Evolutionary conservation across 345 rosid genomes (phyloP).

Genomic region (Pistacia atlantica): DNA sequence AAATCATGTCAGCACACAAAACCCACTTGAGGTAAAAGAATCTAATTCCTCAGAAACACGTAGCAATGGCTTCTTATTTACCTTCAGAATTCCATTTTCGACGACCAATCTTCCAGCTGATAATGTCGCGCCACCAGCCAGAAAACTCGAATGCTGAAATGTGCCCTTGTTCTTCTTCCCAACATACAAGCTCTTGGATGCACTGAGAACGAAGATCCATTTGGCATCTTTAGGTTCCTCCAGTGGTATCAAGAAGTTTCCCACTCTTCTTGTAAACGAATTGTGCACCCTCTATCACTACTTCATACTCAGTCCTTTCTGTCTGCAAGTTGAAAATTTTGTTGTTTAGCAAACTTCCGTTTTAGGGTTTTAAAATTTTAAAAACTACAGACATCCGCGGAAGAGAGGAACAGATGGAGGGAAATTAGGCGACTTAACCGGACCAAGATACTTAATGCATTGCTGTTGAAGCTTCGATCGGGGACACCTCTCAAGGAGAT

Average conservation of each 20-base stretch:
- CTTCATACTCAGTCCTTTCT: slow-evolving; percentile 70
- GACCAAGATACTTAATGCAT: slow-evolving; percentile 94
- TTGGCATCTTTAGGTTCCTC: slow-evolving; percentile 61
- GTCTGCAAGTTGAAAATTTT: slow-evolving; percentile 38
- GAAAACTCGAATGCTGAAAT: slow-evolving; percentile 91
- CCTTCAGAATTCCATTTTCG: slow-evolving; percentile 68
- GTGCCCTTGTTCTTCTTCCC: slow-evolving; percentile 78
- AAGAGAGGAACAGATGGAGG: no score
- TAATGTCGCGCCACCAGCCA: slow-evolving; percentile 90
- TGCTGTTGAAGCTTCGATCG: slow-evolving; percentile 79
- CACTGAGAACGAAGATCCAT: slow-evolving; percentile 93
- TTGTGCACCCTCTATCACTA: slow-evolving; percentile 51
- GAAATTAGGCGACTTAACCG: slow-evolving; percentile 55
- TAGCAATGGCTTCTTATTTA: slow-evolving; percentile 19
- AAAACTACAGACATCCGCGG: no score
- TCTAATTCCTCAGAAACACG: neutral
- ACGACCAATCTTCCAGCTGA: slow-evolving; percentile 85
- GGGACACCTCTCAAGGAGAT: slow-evolving; percentile 63
- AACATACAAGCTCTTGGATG: slow-evolving; percentile 64
- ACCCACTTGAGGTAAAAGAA: neutral
- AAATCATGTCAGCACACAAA: neutral
- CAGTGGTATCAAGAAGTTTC: slow-evolving; percentile 54
- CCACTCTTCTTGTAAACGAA: slow-evolving; percentile 60
- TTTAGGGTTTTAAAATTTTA: no score
- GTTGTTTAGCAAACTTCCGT: no score